Percentiles rank a stretch among this genome's conserved stretches.
Conservation (phyloP, 768 basidiomycete genomes). For the Hypsizygus marmoreus region DNA sequence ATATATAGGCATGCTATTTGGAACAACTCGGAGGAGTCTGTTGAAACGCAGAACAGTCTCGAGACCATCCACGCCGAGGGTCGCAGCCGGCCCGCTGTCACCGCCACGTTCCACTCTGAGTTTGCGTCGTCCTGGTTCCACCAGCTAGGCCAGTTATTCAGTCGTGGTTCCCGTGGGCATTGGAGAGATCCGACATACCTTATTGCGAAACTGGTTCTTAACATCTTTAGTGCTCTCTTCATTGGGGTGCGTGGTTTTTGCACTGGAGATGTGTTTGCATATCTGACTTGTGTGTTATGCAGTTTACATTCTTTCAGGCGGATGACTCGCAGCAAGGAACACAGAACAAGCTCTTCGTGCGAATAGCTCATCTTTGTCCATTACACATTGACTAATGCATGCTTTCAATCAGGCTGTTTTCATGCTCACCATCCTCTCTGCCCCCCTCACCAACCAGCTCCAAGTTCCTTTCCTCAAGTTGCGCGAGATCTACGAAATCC, state of each 20-base stretch:
- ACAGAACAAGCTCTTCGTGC: conserved; percentile 68
- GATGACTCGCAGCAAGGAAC: conserved; percentile 55
- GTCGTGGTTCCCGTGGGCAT: conserved; percentile 45
- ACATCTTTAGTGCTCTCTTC: conserved; percentile 54
- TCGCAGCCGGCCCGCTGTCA: conserved; percentile 39
- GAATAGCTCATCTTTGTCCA: conserved; percentile 25
- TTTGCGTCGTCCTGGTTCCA: conserved; percentile 58
- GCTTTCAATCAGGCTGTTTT: conserved; percentile 55
- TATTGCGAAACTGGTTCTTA: conserved; percentile 57
- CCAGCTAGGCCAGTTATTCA: conserved; percentile 44
- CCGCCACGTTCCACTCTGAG: conserved; percentile 36
- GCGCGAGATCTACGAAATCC: conserved; percentile 65
- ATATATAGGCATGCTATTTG: conserved; percentile 34
- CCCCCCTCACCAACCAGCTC: conserved; percentile 62
- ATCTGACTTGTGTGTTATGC: too few species aligned
- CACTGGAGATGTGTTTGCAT: conserved; percentile 7
- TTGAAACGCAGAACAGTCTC: conserved; percentile 34
- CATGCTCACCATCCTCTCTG: conserved; percentile 54
- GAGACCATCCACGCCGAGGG: conserved; percentile 54
- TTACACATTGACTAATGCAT: not conserved
- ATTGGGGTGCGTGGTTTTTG: conserved; percentile 41
- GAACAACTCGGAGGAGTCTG: conserved; percentile 44
- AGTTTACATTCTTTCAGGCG: conserved; percentile 65
- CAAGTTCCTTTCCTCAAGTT: conserved; percentile 63
- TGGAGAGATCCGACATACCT: conserved; percentile 66